These are phyloP conservation scores for Caloboletus firmus DNA, from an alignment of 1,284 basidiomycete species.

Conservation along the genomic window DNA sequence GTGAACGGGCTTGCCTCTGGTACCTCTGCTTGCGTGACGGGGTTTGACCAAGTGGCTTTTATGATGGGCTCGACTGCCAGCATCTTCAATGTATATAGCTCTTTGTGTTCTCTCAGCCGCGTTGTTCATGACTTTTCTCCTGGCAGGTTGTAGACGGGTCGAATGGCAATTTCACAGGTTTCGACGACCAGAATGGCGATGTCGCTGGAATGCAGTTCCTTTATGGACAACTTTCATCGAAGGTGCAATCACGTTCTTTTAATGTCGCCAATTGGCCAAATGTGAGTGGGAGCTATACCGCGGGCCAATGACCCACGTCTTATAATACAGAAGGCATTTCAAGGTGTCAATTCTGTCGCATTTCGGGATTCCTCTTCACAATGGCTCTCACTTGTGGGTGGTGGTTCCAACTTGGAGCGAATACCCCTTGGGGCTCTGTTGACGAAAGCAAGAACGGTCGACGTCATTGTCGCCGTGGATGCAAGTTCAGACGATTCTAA, in stretches of 20 bases:
- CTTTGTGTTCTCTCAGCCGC: not conserved
- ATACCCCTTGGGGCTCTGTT: conserved; percentile 65
- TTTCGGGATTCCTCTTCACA: conserved; percentile 49
- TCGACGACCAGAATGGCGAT: conserved; percentile 33
- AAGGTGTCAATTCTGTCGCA: conserved; percentile 43
- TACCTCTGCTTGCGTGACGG: conserved; percentile 55
- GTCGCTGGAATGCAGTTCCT: conserved; percentile 47
- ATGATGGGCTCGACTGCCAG: conserved; percentile 66
- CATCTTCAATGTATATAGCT: conserved; percentile 55
- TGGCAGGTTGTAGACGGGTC: conserved; percentile 52
- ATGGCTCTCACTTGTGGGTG: conserved; percentile 62
- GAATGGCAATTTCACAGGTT: conserved; percentile 39
- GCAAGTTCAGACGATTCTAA: conserved; percentile 59
- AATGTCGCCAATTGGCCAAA: conserved; percentile 72
- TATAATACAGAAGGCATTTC: conserved; percentile 44
- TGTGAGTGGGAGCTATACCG: conserved; percentile 28
- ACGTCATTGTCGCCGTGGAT: conserved; percentile 72
- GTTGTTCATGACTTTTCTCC: conserved; percentile 1
- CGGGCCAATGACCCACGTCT: not conserved
- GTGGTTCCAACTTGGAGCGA: conserved; percentile 60
- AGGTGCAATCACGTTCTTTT: conserved; percentile 52
- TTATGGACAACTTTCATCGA: conserved; percentile 42
- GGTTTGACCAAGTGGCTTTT: conserved; percentile 67
- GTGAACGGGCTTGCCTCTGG: conserved; percentile 50
- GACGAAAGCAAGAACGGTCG: conserved; percentile 60